Evolutionary conservation across 2,329 filamentous ascomycete genomes (phyloP).

Genomic region (Exserohilum rostratum): DNA sequence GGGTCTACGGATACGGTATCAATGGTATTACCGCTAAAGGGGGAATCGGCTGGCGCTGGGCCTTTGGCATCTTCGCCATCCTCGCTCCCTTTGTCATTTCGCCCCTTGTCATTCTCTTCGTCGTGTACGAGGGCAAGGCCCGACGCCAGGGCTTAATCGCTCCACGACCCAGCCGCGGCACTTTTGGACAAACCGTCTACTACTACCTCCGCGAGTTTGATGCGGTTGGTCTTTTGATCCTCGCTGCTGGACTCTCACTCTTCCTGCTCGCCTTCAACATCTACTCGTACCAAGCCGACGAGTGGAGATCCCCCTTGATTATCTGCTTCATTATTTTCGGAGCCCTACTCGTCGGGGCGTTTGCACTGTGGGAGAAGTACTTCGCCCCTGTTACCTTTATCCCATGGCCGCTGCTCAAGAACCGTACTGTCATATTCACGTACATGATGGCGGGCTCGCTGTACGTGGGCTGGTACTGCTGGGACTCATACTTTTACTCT

Average conservation of each 20-base stretch:
- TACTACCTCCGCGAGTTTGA: constrained; percentile 70
- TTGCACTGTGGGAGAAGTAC: constrained; percentile 51
- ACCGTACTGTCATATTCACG: constrained; percentile 61
- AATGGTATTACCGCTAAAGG: constrained; percentile 52
- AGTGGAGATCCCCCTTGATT: constrained; percentile 48
- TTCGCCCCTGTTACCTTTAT: constrained; percentile 51
- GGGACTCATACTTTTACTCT: constrained; percentile 52
- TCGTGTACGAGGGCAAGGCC: constrained; percentile 66
- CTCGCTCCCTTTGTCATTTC: constrained; percentile 65
- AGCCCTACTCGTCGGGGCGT: constrained; percentile 43
- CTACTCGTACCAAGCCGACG: constrained; percentile 37
- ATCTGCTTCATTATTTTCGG: constrained; percentile 52
- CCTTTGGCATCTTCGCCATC: constrained; percentile 70
- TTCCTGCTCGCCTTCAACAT: constrained; percentile 74
- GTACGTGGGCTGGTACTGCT: constrained; percentile 46
- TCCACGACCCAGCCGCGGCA: constrained; percentile 55
- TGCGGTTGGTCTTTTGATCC: constrained; percentile 64
- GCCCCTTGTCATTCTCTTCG: constrained; percentile 66
- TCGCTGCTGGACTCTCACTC: constrained; percentile 66
- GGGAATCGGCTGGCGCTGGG: constrained; percentile 67
- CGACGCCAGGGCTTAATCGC: constrained; percentile 59
- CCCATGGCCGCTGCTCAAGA: constrained; percentile 55
- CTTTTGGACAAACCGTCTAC: constrained; percentile 53
- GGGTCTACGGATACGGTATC: constrained; percentile 37
- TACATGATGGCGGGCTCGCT: constrained; percentile 55